Conservation (phyloP, 352 stramenopile species). For the Peronospora belbahrii region DNA sequence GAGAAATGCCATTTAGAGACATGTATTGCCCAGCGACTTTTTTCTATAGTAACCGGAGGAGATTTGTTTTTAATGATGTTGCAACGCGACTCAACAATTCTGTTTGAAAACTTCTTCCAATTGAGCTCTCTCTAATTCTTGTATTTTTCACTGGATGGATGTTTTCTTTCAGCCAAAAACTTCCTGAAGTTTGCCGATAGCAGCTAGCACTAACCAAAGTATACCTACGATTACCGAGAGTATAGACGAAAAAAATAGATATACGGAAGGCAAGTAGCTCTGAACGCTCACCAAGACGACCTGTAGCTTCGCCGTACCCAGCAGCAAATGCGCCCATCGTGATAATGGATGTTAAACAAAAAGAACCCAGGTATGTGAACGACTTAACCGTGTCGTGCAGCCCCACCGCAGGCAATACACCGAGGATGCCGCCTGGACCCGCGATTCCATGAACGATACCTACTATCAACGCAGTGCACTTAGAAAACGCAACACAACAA, state of each 20-base stretch:
- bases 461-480: conserved; percentile 75
- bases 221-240: conserved; percentile 78
- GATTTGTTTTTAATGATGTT: conserved; percentile 13
- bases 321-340: conserved; percentile 88
- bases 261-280: conserved; percentile 73
- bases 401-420: conserved; percentile 85
- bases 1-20: not conserved
- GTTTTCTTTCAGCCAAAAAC: conserved; percentile 58
- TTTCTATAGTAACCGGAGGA: not conserved
- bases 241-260: conserved; percentile 76
- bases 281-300: conserved; percentile 56
- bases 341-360: conserved; percentile 83
- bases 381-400: conserved; percentile 78
- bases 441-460: conserved; percentile 89
- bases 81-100: conserved; percentile 12
- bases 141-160: conserved; percentile 15
- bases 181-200: conserved; percentile 68
- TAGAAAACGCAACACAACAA: conserved; percentile 1
- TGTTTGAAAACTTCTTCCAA: conserved; percentile 21
- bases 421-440: conserved; percentile 68
- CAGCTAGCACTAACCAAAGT: conserved; percentile 72
- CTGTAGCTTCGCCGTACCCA: conserved; percentile 72
- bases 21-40: too few relatives aligned
- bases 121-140: conserved; percentile 18
- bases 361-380: conserved; percentile 82